Evolutionary conservation across 345 rosid genomes (phyloP), one percentile per base, ranked within the genome.

Genomic region (Bretschneidera sinensis): DNA sequence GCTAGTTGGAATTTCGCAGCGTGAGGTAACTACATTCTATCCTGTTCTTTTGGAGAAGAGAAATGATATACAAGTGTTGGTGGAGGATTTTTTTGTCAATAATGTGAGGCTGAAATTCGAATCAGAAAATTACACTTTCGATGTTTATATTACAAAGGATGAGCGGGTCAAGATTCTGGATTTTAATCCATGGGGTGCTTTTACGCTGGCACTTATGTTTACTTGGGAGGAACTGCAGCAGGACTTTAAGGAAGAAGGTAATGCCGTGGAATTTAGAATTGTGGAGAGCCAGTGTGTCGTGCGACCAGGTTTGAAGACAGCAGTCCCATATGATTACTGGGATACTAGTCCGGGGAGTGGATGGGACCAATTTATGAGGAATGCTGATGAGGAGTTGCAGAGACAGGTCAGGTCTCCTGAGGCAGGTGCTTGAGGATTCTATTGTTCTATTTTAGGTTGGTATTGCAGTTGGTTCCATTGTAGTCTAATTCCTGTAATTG

Each of bases 131-230:
- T 92, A 83, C 62, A 56, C 85, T 3, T 87, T 86, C 63, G 98
- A 92, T 71, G 83, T 89, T 20, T 89, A 89, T 61, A 79, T 85
- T 25, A 81, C 76, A 0, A 67, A 57, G 24, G 81, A 83, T 66
- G 81, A 65, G 24, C 76, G 59, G 47, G 83, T 82, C 20, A 87
- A 84, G 83, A 35, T 87, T 0, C 19, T 89, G 54, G 98, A 92
- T 76, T 92, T 92, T 65, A 92, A 89, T 72, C 85, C 89, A 5
- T 89, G 98, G 98, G 86, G 83, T 61, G 87, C 79, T 7, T 87
- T 84, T 51, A 89, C 95, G 0, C 78, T 89, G 74, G 82, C 95
- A 9, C 72, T 86, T 62, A 77, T 87, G 61, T 89, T 76, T 65
- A 76, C 81, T 1, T 83, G 95, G 96, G 92, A 89, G 24, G 96